Conservation (phyloP, 192 early-diverging fungal genomes). For the Rhizoclosmatium sp. region DNA sequence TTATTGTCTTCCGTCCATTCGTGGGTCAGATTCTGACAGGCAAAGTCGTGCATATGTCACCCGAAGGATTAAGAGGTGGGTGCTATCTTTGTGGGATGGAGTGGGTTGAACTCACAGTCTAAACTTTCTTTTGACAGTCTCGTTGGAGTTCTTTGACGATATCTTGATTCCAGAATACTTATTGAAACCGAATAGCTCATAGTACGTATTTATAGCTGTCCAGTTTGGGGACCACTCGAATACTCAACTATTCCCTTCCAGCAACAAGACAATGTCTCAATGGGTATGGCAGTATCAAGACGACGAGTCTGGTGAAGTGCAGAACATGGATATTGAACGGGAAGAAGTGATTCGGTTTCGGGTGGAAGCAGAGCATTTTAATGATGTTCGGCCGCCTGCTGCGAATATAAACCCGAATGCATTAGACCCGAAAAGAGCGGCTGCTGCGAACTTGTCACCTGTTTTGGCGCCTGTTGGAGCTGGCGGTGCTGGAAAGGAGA, state of each 20-base stretch:
- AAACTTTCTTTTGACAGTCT: slow-evolving; percentile 55
- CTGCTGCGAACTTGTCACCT: slow-evolving; percentile 21
- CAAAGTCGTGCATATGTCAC: slow-evolving; percentile 75
- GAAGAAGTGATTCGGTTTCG: slow-evolving; percentile 81
- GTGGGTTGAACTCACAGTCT: background rate
- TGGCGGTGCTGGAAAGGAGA: slow-evolving; percentile 41
- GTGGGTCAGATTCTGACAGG: slow-evolving; percentile 86
- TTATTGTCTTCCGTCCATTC: slow-evolving; percentile 92
- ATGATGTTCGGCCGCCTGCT: slow-evolving; percentile 70
- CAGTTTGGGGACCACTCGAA: no score
- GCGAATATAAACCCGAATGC: background rate
- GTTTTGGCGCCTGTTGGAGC: slow-evolving; percentile 56
- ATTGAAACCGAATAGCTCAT: slow-evolving; percentile 59
- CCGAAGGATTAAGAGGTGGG: slow-evolving; percentile 73
- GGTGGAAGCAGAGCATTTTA: slow-evolving; percentile 75
- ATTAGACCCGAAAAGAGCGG: background rate
- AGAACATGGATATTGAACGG: slow-evolving; percentile 78
- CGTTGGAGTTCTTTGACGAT: slow-evolving; percentile 93
- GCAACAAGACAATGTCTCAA: slow-evolving; percentile 70
- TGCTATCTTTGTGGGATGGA: background rate
- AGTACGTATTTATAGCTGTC: no score
- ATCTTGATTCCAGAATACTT: slow-evolving; percentile 76
- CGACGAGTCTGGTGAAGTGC: slow-evolving; percentile 60
- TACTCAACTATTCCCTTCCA: slow-evolving; percentile 26
- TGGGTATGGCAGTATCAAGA: slow-evolving; percentile 89